phyloP scores from a whole-genome alignment of 2,329 filamentous ascomycete genomes.

The Herpotrichia juniperi region DNA sequence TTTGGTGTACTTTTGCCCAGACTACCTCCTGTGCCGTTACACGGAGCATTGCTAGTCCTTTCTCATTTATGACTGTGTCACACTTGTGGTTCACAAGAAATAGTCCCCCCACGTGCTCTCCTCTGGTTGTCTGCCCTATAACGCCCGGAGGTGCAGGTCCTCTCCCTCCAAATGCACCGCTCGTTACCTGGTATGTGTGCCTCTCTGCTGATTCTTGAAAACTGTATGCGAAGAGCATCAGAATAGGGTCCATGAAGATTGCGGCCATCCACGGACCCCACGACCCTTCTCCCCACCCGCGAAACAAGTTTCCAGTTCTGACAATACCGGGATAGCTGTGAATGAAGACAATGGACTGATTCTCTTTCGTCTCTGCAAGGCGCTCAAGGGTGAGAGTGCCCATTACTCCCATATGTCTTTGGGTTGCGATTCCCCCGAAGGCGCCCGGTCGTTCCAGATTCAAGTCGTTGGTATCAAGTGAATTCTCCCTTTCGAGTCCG shows the following conservation, averaged over 20 bases:
- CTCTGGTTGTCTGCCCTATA: neutral
- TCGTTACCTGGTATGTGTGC: conserved; percentile 11
- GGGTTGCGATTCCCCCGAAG: conserved; percentile 36
- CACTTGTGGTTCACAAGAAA: conserved; percentile 1
- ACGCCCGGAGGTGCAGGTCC: neutral
- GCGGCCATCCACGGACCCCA: conserved; percentile 10
- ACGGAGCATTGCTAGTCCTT: neutral
- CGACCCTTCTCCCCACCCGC: conserved; percentile 20
- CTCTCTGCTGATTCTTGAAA: conserved; percentile 13
- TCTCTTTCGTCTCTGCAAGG: conserved; percentile 34
- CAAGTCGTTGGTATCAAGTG: conserved; percentile 42
- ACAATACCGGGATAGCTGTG: conserved; percentile 47
- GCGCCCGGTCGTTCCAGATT: conserved; percentile 41
- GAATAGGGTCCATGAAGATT: conserved; percentile 6
- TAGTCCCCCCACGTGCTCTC: neutral
- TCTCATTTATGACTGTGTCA: conserved; percentile 1
- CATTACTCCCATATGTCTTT: conserved; percentile 39
- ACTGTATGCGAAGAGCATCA: conserved; percentile 7
- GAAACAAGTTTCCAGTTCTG: conserved; percentile 39
- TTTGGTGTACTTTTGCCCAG: neutral
- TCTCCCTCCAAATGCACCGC: conserved; percentile 11
- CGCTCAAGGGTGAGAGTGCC: conserved; percentile 41
- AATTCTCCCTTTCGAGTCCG: conserved; percentile 33
- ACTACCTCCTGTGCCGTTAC: neutral
- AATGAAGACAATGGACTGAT: conserved; percentile 42